Conservation (phyloP, 805 yeast species). For the Metschnikowia similis region DNA sequence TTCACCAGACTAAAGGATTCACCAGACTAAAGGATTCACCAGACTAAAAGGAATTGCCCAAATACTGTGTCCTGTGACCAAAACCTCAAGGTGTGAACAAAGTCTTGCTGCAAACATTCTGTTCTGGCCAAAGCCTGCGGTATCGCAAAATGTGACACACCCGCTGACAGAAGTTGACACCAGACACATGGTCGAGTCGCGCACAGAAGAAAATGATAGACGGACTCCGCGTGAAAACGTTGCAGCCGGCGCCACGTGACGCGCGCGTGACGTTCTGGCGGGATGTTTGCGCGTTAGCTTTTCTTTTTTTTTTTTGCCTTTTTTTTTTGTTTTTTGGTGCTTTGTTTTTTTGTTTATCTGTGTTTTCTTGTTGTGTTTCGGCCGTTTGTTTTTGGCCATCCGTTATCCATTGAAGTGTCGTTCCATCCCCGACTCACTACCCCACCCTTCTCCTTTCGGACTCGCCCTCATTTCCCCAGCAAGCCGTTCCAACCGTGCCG, state of each 20-base stretch:
- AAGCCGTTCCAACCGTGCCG: neutral
- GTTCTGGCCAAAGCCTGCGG: no score
- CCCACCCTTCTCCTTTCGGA: neutral
- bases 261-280: neutral
- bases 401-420: neutral
- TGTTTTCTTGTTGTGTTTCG: slow-evolving; percentile 4
- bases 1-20: no score
- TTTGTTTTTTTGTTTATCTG: slow-evolving; percentile 4
- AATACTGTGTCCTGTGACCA: no score
- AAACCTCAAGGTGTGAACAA: no score
- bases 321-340: slow-evolving; percentile 3
- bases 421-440: neutral
- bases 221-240: neutral
- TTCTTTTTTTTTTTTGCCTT: slow-evolving; percentile 3
- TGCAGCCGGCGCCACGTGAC: neutral
- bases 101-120: no score
- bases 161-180: no score
- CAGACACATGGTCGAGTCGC: no score
- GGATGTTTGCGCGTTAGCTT: neutral
- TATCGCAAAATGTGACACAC: no score
- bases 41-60: no score
- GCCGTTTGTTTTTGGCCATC: neutral
- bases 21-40: no score
- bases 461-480: neutral
- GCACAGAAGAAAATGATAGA: no score